Base-by-base conservation (phyloP, 2,329 filamentous ascomycete species). In the Drechmeria coniospora region DNA sequence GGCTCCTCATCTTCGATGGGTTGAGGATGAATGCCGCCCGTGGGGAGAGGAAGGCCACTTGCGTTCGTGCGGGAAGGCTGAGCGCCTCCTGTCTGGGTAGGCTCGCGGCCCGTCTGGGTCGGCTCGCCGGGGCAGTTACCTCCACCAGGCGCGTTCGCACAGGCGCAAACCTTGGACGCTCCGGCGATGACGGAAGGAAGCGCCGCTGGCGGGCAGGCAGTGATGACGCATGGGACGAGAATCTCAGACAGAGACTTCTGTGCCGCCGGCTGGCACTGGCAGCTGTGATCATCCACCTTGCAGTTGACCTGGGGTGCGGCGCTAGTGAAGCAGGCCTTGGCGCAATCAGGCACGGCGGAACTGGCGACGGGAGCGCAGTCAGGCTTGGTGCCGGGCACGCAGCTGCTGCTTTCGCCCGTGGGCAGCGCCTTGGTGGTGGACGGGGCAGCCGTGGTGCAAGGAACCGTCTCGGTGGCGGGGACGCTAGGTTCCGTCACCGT, bases 181-280 rank as follows among this genome's bases (percentile, higher is more conserved):
- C 45, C 47, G 9, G 32, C 31, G 21, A 47, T 43, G 5, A 49
- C 42, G 14, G 34, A 41, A 10, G 34, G 35, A 14, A 47, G 31
- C 2, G 39, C 38, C 3, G 31, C 36, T 5, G 39, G 23, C 1
- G 36, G 38, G 21, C 46, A 49, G 3, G 38, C 41, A 1, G 38
- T 45, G 2, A 38, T 36, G 8, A 49, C 43, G 26, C 46, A 49
- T 8, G 46, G 45, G 10, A 43, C 35, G 17, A 47, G 35, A 15
- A 42, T 32, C 19, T 34, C 25, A 3, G 44, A 41, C 2, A 49
- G 31, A 8, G 33, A 36, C 15, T 34, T 31, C 25, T 42, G 39
- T 7, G 40, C 38, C 5, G 37, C 39, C 6, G 38, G 32, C 15
- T 40, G 28, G 26, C 46, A 49, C 16, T 48, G 45, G 18, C 46